Percentiles rank a stretch among this genome's conserved stretches.
phyloP scores from a whole-genome alignment of 31 red algal genomes.

The Odonthalia washingtoniensis region DNA sequence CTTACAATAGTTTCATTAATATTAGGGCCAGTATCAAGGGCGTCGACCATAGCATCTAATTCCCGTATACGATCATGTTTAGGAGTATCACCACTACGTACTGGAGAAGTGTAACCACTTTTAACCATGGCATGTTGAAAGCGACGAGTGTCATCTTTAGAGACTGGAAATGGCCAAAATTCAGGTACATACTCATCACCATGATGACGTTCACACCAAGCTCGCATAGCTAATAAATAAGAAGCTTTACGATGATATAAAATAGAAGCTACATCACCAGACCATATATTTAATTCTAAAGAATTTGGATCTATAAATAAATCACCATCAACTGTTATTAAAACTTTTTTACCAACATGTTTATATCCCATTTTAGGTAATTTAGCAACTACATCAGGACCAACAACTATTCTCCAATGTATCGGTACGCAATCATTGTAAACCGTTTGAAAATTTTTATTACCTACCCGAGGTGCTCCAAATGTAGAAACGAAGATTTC shows the following conservation, averaged over 20 bases:
- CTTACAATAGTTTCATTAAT: slow-evolving; percentile 39
- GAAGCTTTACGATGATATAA: slow-evolving; percentile 92
- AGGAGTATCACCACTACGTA: neutral
- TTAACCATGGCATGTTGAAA: slow-evolving; percentile 84
- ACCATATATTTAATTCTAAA: slow-evolving; percentile 92
- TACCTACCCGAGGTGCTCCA: slow-evolving; percentile 84
- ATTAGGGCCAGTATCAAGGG: slow-evolving; percentile 43
- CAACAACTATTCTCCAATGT: slow-evolving; percentile 88
- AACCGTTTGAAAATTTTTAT: slow-evolving; percentile 68
- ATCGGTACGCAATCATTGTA: slow-evolving; percentile 83
- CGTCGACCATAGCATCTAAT: slow-evolving; percentile 72
- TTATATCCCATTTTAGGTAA: slow-evolving; percentile 84
- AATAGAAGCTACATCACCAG: slow-evolving; percentile 80
- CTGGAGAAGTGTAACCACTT: slow-evolving; percentile 16
- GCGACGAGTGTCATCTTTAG: slow-evolving; percentile 79
- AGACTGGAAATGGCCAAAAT: slow-evolving; percentile 89
- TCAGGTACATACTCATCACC: slow-evolving; percentile 85
- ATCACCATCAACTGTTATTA: slow-evolving; percentile 85
- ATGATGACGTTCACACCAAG: slow-evolving; percentile 91
- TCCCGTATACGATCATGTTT: slow-evolving; percentile 58
- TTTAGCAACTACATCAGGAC: slow-evolving; percentile 84
- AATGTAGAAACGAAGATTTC: slow-evolving; percentile 92
- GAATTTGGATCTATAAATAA: slow-evolving; percentile 90
- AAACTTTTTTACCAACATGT: slow-evolving; percentile 87
- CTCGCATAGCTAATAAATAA: slow-evolving; percentile 88